Evolutionary conservation across 805 yeast species (phyloP).

Genomic region (Candida coquimbonensis): DNA sequence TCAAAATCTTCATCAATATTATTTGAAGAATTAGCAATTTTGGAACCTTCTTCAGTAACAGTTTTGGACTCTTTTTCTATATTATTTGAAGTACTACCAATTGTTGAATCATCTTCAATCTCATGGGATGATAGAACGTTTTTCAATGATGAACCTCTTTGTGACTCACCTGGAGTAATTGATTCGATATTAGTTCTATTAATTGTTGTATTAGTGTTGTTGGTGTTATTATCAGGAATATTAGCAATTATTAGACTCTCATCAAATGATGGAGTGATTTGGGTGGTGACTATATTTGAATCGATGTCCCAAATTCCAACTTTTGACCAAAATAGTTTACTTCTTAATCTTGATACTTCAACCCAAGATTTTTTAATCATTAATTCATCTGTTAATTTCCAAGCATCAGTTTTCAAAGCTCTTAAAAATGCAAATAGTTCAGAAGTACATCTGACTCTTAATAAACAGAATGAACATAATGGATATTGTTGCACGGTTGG

Average conservation of each 20-base stretch:
- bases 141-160: constrained; percentile 2
- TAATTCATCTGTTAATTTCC: constrained; percentile 45
- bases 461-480: constrained; percentile 74
- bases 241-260: background rate
- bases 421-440: constrained; percentile 76
- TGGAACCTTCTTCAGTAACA: no score
- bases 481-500: constrained; percentile 46
- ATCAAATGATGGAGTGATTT: constrained; percentile 22
- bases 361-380: constrained; percentile 51
- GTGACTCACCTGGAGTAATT: background rate
- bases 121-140: constrained; percentile 8
- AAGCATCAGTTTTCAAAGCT: constrained; percentile 47
- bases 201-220: background rate
- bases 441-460: constrained; percentile 73
- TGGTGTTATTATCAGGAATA: background rate
- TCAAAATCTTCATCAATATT: background rate
- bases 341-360: constrained; percentile 55
- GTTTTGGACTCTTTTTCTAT: background rate
- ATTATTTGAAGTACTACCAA: background rate
- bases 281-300: constrained; percentile 25
- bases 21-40: background rate
- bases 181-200: background rate
- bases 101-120: constrained; percentile 6
- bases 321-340: constrained; percentile 77
- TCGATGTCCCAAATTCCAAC: constrained; percentile 69